Evolutionary conservation across 495 filamentous ascomycete genomes (phyloP).

Genomic region (Talaromyces ruber): DNA sequence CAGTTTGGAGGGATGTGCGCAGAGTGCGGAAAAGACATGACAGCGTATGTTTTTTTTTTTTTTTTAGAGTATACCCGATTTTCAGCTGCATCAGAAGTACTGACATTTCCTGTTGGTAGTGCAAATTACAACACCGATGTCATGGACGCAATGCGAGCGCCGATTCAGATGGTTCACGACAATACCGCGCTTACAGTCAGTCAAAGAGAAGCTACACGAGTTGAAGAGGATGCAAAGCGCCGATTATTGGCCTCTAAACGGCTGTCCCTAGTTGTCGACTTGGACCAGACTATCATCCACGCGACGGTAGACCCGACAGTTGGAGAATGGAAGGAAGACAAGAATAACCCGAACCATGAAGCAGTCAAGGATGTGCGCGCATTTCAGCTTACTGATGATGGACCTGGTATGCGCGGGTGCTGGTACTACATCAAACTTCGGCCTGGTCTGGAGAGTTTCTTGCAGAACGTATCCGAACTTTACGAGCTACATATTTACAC

Average conservation of each 20-base stretch:
- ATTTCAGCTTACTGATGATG: conserved; percentile 85
- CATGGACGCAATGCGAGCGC: conserved; percentile 65
- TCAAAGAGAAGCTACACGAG: conserved; percentile 61
- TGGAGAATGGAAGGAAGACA: conserved; percentile 87
- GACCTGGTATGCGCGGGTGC: conserved; percentile 60
- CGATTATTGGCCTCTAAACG: conserved; percentile 71
- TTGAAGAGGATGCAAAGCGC: conserved; percentile 78
- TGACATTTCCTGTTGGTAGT: conserved; percentile 20
- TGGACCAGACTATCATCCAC: conserved; percentile 98
- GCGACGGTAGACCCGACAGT: conserved; percentile 95
- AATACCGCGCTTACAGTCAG: conserved; percentile 72
- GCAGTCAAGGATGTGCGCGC: conserved; percentile 77
- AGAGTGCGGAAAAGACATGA: conserved; percentile 97
- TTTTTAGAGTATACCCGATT: not conserved
- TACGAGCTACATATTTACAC: conserved; percentile 98
- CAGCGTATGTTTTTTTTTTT: conserved; percentile 41
- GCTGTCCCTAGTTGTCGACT: conserved; percentile 89
- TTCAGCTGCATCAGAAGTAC: not conserved
- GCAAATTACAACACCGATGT: conserved; percentile 50
- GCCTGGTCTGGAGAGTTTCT: conserved; percentile 78
- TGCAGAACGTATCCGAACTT: conserved; percentile 66
- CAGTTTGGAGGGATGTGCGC: conserved; percentile 88
- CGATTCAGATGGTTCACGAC: conserved; percentile 89
- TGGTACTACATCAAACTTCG: conserved; percentile 99
- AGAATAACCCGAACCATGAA: conserved; percentile 81